phyloP scores from a whole-genome alignment of 805 yeast species.

The Cyberlindnera petersonii region DNA sequence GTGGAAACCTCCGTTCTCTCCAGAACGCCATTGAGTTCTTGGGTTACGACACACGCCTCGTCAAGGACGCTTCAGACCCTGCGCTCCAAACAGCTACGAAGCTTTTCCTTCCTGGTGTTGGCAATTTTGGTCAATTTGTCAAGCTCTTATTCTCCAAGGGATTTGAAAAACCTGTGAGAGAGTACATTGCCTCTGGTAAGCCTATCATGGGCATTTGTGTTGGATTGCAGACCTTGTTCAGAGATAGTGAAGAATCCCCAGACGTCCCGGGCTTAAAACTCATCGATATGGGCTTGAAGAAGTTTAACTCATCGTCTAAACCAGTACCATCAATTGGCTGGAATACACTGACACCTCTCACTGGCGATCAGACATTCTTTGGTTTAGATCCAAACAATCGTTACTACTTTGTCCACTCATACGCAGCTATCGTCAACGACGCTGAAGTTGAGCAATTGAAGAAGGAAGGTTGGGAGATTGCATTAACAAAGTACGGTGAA shows the following conservation, averaged over 20 bases:
- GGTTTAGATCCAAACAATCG: conserved; percentile 64
- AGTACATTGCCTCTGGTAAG: conserved; percentile 71
- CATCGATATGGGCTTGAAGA: conserved; percentile 47
- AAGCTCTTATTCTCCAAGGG: conserved; percentile 58
- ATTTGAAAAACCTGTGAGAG: conserved; percentile 59
- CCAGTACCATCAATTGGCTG: conserved; percentile 98
- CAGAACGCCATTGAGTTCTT: conserved; percentile 77
- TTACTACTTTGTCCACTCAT: conserved; percentile 94
- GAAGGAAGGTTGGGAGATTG: conserved; percentile 64
- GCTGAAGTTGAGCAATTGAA: conserved; percentile 31
- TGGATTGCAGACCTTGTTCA: conserved; percentile 84
- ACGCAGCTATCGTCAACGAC: conserved; percentile 64
- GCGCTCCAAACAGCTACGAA: conserved; percentile 42
- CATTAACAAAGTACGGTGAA: conserved; percentile 67
- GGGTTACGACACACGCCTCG: conserved; percentile 65
- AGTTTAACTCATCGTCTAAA: conserved; percentile 60
- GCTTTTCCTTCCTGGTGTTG: conserved; percentile 92
- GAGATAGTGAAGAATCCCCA: conserved; percentile 71
- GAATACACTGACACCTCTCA: conserved; percentile 48
- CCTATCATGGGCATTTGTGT: conserved; percentile 97
- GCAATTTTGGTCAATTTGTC: conserved; percentile 93
- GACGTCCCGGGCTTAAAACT: conserved; percentile 57
- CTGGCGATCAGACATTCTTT: conserved; percentile 40
- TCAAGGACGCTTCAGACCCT: conserved; percentile 57
- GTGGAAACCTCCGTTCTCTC: conserved; percentile 89